A percentile compares a stretch with the other conserved stretches of the same genome.
These are phyloP conservation scores for Diaporthe sp. DNA, from an alignment of 2,329 filamentous ascomycete genomes.

Conservation along the genomic window DNA sequence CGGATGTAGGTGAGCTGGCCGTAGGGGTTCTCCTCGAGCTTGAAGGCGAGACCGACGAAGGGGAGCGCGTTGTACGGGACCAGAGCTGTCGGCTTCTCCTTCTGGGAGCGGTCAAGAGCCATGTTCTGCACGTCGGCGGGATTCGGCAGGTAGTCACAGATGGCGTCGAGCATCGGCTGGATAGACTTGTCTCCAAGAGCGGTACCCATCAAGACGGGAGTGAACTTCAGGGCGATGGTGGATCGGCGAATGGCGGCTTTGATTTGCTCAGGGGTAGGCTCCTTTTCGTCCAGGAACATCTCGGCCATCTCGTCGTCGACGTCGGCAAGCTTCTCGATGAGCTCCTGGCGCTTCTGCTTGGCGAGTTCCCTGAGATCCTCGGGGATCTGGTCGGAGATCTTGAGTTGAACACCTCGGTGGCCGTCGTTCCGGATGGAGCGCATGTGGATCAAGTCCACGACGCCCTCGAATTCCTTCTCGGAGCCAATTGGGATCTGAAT, in stretches of 20 bases:
- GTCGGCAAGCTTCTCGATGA: conserved; percentile 96
- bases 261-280: conserved; percentile 85
- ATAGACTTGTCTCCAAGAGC: conserved; percentile 95
- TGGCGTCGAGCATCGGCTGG: conserved; percentile 94
- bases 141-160: conserved; percentile 96
- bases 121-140: conserved; percentile 90
- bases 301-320: conserved; percentile 99
- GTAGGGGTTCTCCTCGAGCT: conserved; percentile 98
- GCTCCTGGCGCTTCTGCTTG: conserved; percentile 83
- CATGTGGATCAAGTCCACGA: conserved; percentile 94
- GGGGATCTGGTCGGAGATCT: conserved; percentile 84
- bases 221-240: conserved; percentile 91
- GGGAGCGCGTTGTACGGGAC: conserved; percentile 94
- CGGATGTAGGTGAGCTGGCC: conserved; percentile 98
- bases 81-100: conserved; percentile 85
- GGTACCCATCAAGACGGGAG: conserved; percentile 95
- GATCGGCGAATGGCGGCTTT: conserved; percentile 92
- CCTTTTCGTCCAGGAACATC: conserved; percentile 89
- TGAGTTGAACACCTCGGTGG: conserved; percentile 80
- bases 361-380: conserved; percentile 82
- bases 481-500: conserved; percentile 94
- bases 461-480: conserved; percentile 92
- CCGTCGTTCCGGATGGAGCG: conserved; percentile 95
- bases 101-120: conserved; percentile 85
- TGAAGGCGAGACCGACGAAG: conserved; percentile 97